A percentile compares a stretch with the other conserved stretches of the same genome.
phyloP scores from a whole-genome alignment of 768 basidiomycete genomes.

The Boletellus ananas region DNA sequence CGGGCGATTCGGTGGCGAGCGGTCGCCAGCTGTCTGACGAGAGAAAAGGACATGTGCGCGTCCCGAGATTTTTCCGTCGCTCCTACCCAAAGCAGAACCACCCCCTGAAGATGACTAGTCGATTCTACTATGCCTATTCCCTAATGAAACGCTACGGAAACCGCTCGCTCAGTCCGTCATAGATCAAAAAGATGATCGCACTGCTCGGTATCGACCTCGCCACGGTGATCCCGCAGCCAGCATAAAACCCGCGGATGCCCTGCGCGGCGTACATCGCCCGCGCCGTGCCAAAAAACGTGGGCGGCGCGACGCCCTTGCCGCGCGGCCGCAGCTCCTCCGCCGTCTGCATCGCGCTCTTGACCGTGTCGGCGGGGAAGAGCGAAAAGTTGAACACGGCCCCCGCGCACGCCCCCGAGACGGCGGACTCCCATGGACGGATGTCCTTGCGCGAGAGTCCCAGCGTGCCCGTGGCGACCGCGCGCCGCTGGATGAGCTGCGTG shows the following conservation, averaged over 20 bases:
- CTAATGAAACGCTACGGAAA: slow-evolving; percentile 37
- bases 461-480: slow-evolving; percentile 28
- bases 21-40: background rate
- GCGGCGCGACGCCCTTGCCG: slow-evolving; percentile 28
- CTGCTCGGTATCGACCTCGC: slow-evolving; percentile 82
- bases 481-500: slow-evolving; percentile 52
- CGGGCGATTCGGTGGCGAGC: background rate
- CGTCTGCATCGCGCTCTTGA: slow-evolving; percentile 95
- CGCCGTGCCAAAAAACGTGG: slow-evolving; percentile 55
- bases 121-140: background rate
- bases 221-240: slow-evolving; percentile 90
- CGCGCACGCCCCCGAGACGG: slow-evolving; percentile 80
- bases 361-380: slow-evolving; percentile 93
- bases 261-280: slow-evolving; percentile 67
- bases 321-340: slow-evolving; percentile 77
- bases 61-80: background rate
- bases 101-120: background rate
- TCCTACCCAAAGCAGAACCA: background rate
- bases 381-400: slow-evolving; percentile 83
- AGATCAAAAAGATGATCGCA: slow-evolving; percentile 90
- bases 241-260: slow-evolving; percentile 83
- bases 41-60: background rate
- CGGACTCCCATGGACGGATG: slow-evolving; percentile 76
- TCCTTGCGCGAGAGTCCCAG: slow-evolving; percentile 37
- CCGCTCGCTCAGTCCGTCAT: slow-evolving; percentile 64